phyloP scores from a whole-genome alignment of 345 rosid genomes.

The Aurinia saxatilis region DNA sequence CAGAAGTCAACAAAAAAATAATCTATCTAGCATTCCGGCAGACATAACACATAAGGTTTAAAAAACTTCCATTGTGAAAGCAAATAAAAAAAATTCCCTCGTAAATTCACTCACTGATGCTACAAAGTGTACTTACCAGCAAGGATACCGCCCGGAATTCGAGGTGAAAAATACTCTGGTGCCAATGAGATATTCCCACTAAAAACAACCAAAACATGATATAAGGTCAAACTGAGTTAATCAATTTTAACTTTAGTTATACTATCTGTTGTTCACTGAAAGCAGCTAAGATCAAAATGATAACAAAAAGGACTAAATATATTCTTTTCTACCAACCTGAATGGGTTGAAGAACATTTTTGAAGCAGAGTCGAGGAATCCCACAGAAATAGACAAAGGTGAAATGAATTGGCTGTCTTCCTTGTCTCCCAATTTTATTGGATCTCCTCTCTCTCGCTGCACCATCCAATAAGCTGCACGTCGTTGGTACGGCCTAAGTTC shows the following conservation, averaged over 20 bases:
- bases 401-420: slow-evolving; percentile 41
- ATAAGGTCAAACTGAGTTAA: slow-evolving; percentile 12
- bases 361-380: slow-evolving; percentile 57
- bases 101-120: not conserved
- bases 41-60: not conserved
- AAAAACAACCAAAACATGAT: slow-evolving; percentile 30
- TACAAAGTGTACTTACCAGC: slow-evolving; percentile 55
- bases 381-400: slow-evolving; percentile 63
- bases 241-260: slow-evolving; percentile 1
- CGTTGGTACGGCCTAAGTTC: slow-evolving; percentile 85
- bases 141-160: slow-evolving; percentile 85
- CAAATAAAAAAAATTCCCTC: not conserved
- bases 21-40: not conserved
- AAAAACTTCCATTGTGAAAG: not conserved
- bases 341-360: slow-evolving; percentile 88
- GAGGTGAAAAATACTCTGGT: slow-evolving; percentile 45
- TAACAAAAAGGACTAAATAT: not conserved
- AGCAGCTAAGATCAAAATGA: not conserved
- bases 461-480: slow-evolving; percentile 97
- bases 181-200: slow-evolving; percentile 77
- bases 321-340: slow-evolving; percentile 48
- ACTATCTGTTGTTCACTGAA: not conserved
- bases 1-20: not conserved
- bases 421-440: slow-evolving; percentile 28
- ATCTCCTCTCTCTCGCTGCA: slow-evolving; percentile 70